Percentiles rank a stretch among this genome's conserved stretches.
phyloP scores from a whole-genome alignment of 1,284 basidiomycete species.

The Malassezia restricta region DNA sequence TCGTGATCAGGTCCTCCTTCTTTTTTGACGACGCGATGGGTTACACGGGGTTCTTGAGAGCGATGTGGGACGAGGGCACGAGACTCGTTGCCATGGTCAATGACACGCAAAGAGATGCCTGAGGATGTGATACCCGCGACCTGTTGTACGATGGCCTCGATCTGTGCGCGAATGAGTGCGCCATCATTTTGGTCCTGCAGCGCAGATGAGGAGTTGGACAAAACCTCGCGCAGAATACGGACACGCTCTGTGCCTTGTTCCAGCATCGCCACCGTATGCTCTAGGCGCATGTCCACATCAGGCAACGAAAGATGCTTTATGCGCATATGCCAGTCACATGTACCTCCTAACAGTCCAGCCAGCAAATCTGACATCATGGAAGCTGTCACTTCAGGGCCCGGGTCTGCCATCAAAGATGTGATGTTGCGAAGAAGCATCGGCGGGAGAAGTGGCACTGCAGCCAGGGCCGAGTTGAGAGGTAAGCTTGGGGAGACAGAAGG shows the following conservation, averaged over 20 bases:
- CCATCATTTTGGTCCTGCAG: slow-evolving; percentile 33
- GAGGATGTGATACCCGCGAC: slow-evolving; percentile 34
- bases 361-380: slow-evolving; percentile 31
- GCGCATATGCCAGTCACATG: slow-evolving; percentile 41
- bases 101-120: slow-evolving; percentile 33
- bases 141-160: slow-evolving; percentile 36
- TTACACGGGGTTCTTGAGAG: neutral
- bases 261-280: slow-evolving; percentile 25
- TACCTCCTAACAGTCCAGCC: slow-evolving; percentile 38
- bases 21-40: neutral
- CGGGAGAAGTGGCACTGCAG: slow-evolving; percentile 35
- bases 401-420: slow-evolving; percentile 17
- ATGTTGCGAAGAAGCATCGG: slow-evolving; percentile 28
- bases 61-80: neutral
- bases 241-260: slow-evolving; percentile 31
- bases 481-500: neutral
- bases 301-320: slow-evolving; percentile 33
- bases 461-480: slow-evolving; percentile 3
- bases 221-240: slow-evolving; percentile 32
- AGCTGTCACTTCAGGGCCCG: neutral
- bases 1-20: slow-evolving; percentile 13
- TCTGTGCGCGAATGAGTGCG: slow-evolving; percentile 34
- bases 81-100: slow-evolving; percentile 13
- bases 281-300: slow-evolving; percentile 30
- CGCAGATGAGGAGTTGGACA: slow-evolving; percentile 28